Evolutionary conservation across 805 yeast species (phyloP).

Genomic region (Komagataella kurtzmanii): DNA sequence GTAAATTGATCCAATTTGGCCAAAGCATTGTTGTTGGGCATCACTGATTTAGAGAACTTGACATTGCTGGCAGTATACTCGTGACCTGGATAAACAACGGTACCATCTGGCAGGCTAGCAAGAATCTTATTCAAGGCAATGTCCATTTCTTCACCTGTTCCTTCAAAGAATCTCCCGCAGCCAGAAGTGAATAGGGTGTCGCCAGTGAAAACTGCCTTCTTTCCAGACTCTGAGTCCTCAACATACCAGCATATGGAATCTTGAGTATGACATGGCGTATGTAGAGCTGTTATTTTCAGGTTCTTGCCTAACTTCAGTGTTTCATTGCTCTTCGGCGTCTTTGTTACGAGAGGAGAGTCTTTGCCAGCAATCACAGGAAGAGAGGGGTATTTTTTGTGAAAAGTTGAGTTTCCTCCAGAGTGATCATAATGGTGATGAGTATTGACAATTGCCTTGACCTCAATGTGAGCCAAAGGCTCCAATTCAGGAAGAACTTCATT

Average conservation of each 20-base stretch:
- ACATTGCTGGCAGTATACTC: slow-evolving; percentile 84
- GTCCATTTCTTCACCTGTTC: slow-evolving; percentile 73
- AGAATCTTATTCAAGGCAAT: slow-evolving; percentile 45
- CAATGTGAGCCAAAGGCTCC: slow-evolving; percentile 28
- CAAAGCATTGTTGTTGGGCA: slow-evolving; percentile 38
- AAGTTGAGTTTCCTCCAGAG: slow-evolving; percentile 63
- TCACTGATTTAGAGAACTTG: slow-evolving; percentile 56
- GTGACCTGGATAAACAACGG: slow-evolving; percentile 85
- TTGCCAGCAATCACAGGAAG: slow-evolving; percentile 74
- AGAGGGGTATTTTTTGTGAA: slow-evolving; percentile 21
- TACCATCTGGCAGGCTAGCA: slow-evolving; percentile 49
- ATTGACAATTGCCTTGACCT: slow-evolving; percentile 69
- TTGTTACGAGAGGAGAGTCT: slow-evolving; percentile 61
- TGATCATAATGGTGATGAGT: slow-evolving; percentile 97
- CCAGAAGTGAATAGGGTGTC: slow-evolving; percentile 92
- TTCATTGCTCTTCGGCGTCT: slow-evolving; percentile 56
- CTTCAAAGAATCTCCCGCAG: slow-evolving; percentile 95
- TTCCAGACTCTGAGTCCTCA: slow-evolving; percentile 45
- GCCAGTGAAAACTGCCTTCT: slow-evolving; percentile 82
- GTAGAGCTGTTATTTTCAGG: slow-evolving; percentile 62
- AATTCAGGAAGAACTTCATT: slow-evolving; percentile 34
- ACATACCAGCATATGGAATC: slow-evolving; percentile 87
- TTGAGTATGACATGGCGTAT: slow-evolving; percentile 97
- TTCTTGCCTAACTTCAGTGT: slow-evolving; percentile 48
- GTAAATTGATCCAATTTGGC: slow-evolving; percentile 37